Evolutionary conservation across 2,329 filamentous ascomycete genomes (phyloP).

Genomic region (Ceratocystis huliohia): DNA sequence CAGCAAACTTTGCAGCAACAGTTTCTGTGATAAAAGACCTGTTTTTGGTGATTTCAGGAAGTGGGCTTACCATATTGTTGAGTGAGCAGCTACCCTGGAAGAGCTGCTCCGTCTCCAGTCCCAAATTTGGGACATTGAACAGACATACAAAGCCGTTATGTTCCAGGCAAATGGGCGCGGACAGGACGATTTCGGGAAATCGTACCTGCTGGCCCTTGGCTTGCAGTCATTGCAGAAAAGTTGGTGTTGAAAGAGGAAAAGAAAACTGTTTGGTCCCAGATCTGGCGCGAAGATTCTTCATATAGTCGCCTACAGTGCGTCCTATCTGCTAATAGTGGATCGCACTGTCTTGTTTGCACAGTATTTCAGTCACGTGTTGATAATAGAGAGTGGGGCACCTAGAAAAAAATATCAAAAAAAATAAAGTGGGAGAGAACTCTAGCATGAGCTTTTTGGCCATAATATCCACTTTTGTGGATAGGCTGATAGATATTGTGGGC

Average conservation of each 20-base stretch:
- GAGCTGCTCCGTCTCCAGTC: neutral
- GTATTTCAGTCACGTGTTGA: slow-evolving; percentile 1
- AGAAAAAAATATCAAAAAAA: neutral
- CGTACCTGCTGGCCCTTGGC: neutral
- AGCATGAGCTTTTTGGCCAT: neutral
- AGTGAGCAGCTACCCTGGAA: slow-evolving; percentile 2
- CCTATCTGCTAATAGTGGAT: neutral
- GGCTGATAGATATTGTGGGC: neutral
- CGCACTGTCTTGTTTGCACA: slow-evolving; percentile 13
- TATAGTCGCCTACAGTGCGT: slow-evolving; percentile 15
- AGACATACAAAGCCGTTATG: neutral
- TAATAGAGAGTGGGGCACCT: neutral
- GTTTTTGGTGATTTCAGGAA: neutral
- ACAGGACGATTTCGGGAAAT: neutral
- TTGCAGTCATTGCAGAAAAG: neutral
- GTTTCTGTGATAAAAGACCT: neutral
- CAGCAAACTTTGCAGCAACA: slow-evolving; percentile 10
- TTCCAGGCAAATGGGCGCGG: neutral
- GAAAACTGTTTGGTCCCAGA: slow-evolving; percentile 12
- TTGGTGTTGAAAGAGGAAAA: slow-evolving; percentile 8
- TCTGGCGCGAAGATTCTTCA: slow-evolving; percentile 7
- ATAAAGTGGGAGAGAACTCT: neutral
- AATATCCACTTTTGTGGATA: neutral
- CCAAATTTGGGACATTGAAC: neutral
- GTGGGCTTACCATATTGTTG: neutral